These are phyloP conservation scores for Candida sithepensis DNA, from an alignment of 805 yeast genomes.

Conservation along the genomic window DNA sequence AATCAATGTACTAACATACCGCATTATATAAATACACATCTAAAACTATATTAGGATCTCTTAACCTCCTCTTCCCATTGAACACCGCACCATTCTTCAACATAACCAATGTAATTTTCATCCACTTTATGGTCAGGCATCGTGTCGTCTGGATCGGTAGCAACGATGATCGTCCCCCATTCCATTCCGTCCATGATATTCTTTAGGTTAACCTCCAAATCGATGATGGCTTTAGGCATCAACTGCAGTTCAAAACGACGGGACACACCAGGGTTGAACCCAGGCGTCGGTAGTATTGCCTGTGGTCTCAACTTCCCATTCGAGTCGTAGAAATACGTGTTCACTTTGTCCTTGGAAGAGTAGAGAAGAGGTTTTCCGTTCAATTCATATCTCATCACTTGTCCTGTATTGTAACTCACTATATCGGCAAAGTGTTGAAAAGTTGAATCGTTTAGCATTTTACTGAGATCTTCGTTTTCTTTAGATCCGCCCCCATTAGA, in stretches of 20 bases:
- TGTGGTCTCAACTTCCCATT: constrained; percentile 21
- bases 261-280: constrained; percentile 53
- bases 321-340: constrained; percentile 36
- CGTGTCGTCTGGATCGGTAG: constrained; percentile 64
- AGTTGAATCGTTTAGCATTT: constrained; percentile 65
- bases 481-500: constrained; percentile 31
- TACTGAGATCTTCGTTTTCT: constrained; percentile 47
- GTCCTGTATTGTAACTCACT: constrained; percentile 79
- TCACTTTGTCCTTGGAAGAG: constrained; percentile 55
- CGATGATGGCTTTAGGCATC: constrained; percentile 90
- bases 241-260: constrained; percentile 82
- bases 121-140: constrained; percentile 48
- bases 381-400: constrained; percentile 80
- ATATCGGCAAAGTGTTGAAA: constrained; percentile 77
- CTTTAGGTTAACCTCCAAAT: constrained; percentile 54
- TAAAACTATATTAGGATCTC: background rate
- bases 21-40: too few relatives aligned
- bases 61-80: constrained; percentile 27
- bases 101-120: constrained; percentile 57
- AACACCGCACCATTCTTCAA: constrained; percentile 27
- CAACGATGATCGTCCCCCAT: constrained; percentile 92
- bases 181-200: constrained; percentile 74
- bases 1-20: too few relatives aligned
- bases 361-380: constrained; percentile 78
- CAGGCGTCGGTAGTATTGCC: constrained; percentile 51